Conservation (phyloP, 2,329 filamentous ascomycete species). For the Calonectria pauciramosa region DNA sequence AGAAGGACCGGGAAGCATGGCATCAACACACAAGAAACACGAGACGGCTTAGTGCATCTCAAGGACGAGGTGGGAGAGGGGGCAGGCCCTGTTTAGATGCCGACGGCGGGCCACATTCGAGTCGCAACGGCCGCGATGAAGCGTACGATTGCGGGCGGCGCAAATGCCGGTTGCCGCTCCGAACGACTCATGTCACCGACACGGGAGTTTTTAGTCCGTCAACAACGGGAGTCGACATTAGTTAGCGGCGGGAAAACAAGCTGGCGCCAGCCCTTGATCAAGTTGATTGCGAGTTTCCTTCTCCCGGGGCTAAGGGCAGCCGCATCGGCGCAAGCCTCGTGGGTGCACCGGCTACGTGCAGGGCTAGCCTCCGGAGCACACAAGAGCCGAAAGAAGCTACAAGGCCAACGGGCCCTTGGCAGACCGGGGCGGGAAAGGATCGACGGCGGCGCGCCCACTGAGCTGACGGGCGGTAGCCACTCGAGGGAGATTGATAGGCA, state of each 20-base stretch:
- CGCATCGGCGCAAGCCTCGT: not conserved
- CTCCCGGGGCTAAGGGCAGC: not conserved
- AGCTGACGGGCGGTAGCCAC: not conserved
- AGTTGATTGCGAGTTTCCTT: not conserved
- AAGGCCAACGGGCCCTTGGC: not conserved
- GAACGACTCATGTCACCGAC: not conserved
- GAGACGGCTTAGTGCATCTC: not conserved
- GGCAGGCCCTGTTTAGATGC: not conserved
- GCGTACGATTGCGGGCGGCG: not conserved
- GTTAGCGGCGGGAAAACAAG: conserved; percentile 14
- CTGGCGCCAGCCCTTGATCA: not conserved
- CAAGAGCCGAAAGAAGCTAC: conserved; percentile 5
- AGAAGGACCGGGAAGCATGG: too few relatives aligned
- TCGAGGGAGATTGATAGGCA: not conserved
- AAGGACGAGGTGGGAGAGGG: not conserved
- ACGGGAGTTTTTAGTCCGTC: not conserved
- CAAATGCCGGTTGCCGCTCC: not conserved
- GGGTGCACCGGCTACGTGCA: not conserved
- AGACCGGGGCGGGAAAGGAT: conserved; percentile 2
- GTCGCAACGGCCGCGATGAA: not conserved
- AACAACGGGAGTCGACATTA: conserved; percentile 17
- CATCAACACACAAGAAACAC: not conserved
- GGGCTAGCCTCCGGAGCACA: not conserved
- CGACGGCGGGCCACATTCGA: not conserved
- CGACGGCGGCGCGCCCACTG: not conserved